Evolutionary conservation across 495 filamentous ascomycete species (phyloP), one percentile per base, ranked within the genome.

Genomic region (Rostrohypoxylon terebratum): DNA sequence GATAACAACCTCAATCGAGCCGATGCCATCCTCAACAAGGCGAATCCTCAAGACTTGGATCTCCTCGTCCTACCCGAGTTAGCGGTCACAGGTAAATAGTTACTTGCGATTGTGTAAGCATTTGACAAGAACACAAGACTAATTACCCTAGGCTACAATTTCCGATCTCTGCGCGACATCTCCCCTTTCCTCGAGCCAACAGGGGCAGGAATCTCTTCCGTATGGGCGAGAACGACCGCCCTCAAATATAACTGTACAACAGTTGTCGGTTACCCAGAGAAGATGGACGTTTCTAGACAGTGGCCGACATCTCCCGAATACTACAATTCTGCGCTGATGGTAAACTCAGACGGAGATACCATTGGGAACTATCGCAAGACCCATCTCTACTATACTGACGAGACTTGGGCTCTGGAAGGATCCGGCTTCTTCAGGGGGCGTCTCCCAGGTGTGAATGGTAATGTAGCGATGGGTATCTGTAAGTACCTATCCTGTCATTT

Each of bases 361-460:
- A 76, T 97, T 36, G 87, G 86, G 42, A 92, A 97, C 81, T 97
- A 97, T 79, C 90, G 96, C 72, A 99, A 99, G 78, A 84, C 84
- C 21, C 94, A 94, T 72, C 86, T 99, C 63, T 98, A 95, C 79
- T 92, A 92, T 81, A 96, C 93, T 0, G 95, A 98, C 75, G 93
- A 94, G 75, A 92, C 89, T 0, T 99, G 96, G 96, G 94, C 95
- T 0, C 78, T 85, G 1, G 94, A 97, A 80, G 93, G 93, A 10
- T 76, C 83, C 4, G 90, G 90, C 14, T 93, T 91, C 73, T 90
- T 77, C 76, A 72, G 77, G 40, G 87, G 84, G 2, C 69, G 79
- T 4, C 77, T 90, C 18, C 82, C 82, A 5, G 81, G 78, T n/a
- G 68, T 88, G 25, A 28, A 59, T 25, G 87, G 86, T n/a, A 83